Conservation (phyloP, 2,329 filamentous ascomycete species). For the Pseudogymnoascus verrucosus region DNA sequence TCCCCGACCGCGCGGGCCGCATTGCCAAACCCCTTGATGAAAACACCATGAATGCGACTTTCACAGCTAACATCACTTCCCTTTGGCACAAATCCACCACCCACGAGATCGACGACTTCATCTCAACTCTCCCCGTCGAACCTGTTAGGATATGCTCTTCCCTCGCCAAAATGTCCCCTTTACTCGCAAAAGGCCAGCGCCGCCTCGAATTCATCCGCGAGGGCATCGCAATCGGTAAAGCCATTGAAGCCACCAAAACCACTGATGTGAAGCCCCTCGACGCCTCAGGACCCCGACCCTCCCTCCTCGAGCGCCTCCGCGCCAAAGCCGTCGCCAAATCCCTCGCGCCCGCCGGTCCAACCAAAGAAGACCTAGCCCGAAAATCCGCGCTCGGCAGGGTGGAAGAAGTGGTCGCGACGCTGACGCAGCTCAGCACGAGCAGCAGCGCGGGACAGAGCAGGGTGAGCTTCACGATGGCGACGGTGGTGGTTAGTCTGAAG, state of each 20-base stretch:
- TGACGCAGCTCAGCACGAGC: constrained; percentile 55
- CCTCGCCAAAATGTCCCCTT: constrained; percentile 43
- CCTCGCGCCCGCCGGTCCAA: constrained; percentile 35
- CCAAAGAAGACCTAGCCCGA: constrained; percentile 49
- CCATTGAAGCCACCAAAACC: constrained; percentile 23
- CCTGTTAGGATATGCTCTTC: constrained; percentile 45
- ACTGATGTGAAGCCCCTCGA: constrained; percentile 13
- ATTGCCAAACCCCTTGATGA: constrained; percentile 39
- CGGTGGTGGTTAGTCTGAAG: constrained; percentile 55
- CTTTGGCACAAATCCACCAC: constrained; percentile 33
- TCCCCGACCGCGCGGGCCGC: constrained; percentile 16
- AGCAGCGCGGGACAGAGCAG: constrained; percentile 45
- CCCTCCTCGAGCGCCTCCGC: constrained; percentile 68
- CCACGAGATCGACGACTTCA: constrained; percentile 33
- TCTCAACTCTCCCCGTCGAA: constrained; percentile 48
- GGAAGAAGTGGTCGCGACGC: constrained; percentile 58
- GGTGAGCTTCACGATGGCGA: constrained; percentile 57
- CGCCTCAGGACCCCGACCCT: constrained; percentile 42
- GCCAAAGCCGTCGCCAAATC: constrained; percentile 55
- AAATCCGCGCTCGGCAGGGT: constrained; percentile 59
- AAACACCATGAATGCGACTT: constrained; percentile 44
- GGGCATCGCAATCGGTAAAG: constrained; percentile 38
- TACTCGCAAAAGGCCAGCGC: constrained; percentile 58
- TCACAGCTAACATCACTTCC: constrained; percentile 42
- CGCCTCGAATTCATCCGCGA: constrained; percentile 62